phyloP scores from a whole-genome alignment of 352 stramenopile genomes.

The Phytopythium oedochilum region DNA sequence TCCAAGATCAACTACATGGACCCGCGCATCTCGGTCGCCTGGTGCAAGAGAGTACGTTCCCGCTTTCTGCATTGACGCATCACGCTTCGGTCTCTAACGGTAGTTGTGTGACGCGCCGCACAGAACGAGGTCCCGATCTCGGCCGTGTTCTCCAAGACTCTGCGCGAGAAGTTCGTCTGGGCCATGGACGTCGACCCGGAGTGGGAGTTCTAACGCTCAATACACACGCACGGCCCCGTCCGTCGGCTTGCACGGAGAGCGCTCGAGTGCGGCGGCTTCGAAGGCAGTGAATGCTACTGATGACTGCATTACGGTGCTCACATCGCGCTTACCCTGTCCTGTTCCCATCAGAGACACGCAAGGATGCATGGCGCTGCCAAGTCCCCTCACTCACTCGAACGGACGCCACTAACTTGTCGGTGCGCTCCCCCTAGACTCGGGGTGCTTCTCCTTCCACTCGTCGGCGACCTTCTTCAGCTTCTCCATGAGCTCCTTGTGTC shows the following conservation, averaged over 20 bases:
- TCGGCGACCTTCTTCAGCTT: conserved; percentile 64
- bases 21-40: conserved; percentile 98
- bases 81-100: background rate
- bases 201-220: conserved; percentile 91
- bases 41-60: conserved; percentile 96
- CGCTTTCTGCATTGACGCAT: conserved; percentile 61
- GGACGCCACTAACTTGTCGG: background rate
- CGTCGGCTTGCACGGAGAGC: background rate
- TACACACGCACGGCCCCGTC: conserved; percentile 2
- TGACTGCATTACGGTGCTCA: background rate
- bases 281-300: background rate
- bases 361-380: background rate
- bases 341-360: background rate
- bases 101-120: background rate
- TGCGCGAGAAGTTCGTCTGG: conserved; percentile 99
- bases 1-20: conserved; percentile 99
- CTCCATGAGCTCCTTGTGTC: conserved; percentile 61
- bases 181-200: conserved; percentile 96
- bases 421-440: background rate
- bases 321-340: background rate
- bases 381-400: background rate
- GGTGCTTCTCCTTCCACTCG: conserved; percentile 38
- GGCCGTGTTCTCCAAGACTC: conserved; percentile 97
- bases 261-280: background rate
- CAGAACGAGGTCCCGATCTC: conserved; percentile 96